phyloP scores from a whole-genome alignment of 495 filamentous ascomycete species.

The Trichocladium uniseriatum region DNA sequence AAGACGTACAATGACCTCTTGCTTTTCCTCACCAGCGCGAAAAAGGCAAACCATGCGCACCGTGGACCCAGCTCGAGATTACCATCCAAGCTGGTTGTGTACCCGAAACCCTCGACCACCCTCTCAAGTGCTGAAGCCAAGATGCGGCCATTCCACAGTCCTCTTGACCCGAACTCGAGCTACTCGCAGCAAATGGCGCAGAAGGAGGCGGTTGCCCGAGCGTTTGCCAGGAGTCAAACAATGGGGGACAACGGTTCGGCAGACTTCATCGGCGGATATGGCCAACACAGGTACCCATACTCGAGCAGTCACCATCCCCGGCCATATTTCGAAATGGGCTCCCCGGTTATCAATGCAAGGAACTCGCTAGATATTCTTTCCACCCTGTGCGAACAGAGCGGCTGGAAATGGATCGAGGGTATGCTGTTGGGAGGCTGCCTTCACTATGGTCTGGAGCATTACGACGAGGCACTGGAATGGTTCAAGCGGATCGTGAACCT shows the following conservation, averaged over 20 bases:
- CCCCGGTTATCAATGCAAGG: constrained; percentile 45
- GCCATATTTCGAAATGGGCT: constrained; percentile 13
- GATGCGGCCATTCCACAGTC: background rate
- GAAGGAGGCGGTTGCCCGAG: constrained; percentile 13
- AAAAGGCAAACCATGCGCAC: constrained; percentile 34
- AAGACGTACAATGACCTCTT: constrained; percentile 81
- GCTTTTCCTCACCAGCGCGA: constrained; percentile 58
- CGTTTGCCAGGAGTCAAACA: background rate
- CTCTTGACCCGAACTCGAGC: constrained; percentile 7
- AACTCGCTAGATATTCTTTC: constrained; percentile 71
- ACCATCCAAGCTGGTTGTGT: constrained; percentile 37
- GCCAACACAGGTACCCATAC: constrained; percentile 10
- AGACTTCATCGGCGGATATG: constrained; percentile 8
- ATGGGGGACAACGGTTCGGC: constrained; percentile 7
- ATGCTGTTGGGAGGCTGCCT: constrained; percentile 90
- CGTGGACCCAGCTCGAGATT: constrained; percentile 16
- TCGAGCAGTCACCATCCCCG: constrained; percentile 5
- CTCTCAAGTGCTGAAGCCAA: constrained; percentile 14
- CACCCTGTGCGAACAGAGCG: constrained; percentile 73
- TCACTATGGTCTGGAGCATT: constrained; percentile 84
- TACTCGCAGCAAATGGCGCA: constrained; percentile 20
- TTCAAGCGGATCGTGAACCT: constrained; percentile 77
- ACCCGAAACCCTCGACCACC: constrained; percentile 37
- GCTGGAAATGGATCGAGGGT: constrained; percentile 91
- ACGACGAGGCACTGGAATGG: constrained; percentile 78